Evolutionary conservation across 2,329 filamentous ascomycete species (phyloP).

Genomic region (Alternaria angustiovoidea): DNA sequence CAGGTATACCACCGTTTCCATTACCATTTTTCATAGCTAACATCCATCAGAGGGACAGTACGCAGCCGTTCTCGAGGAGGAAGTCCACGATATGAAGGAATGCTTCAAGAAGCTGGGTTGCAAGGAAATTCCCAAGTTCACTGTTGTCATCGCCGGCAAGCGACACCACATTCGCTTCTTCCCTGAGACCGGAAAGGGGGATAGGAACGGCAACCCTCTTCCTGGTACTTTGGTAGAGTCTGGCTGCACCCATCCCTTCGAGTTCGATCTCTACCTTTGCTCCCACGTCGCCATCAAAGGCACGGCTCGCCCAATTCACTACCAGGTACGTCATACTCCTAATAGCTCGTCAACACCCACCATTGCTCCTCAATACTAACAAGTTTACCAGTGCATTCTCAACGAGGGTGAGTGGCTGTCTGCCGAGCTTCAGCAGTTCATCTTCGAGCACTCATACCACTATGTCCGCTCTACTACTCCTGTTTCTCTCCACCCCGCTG

Average conservation of each 20-base stretch:
- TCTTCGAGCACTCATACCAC: conserved; percentile 95
- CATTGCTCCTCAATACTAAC: too few relatives aligned
- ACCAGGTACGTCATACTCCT: conserved; percentile 50
- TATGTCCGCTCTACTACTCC: conserved; percentile 92
- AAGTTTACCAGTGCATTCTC: conserved; percentile 70
- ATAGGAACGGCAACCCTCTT: conserved; percentile 81
- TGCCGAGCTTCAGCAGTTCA: conserved; percentile 80
- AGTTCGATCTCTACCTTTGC: conserved; percentile 85
- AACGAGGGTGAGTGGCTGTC: conserved; percentile 77
- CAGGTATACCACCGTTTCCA: conserved; percentile 35
- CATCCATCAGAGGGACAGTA: conserved; percentile 65
- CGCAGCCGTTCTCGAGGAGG: conserved; percentile 77
- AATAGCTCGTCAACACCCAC: too few relatives aligned
- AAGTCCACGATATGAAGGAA: conserved; percentile 75
- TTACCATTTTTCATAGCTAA: not conserved
- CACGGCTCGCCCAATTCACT: conserved; percentile 90
- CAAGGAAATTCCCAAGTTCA: conserved; percentile 69
- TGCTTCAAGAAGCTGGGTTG: conserved; percentile 58
- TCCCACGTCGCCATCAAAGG: conserved; percentile 87
- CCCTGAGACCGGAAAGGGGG: conserved; percentile 68
- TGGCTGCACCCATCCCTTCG: conserved; percentile 89
- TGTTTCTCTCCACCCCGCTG: conserved; percentile 84
- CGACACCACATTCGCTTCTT: conserved; percentile 92
- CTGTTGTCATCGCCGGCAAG: conserved; percentile 89
- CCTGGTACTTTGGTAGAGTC: conserved; percentile 88